A percentile compares a stretch with the other conserved stretches of the same genome.
phyloP scores from a whole-genome alignment of 495 filamentous ascomycete species.

The Clavariopsis aquatica region DNA sequence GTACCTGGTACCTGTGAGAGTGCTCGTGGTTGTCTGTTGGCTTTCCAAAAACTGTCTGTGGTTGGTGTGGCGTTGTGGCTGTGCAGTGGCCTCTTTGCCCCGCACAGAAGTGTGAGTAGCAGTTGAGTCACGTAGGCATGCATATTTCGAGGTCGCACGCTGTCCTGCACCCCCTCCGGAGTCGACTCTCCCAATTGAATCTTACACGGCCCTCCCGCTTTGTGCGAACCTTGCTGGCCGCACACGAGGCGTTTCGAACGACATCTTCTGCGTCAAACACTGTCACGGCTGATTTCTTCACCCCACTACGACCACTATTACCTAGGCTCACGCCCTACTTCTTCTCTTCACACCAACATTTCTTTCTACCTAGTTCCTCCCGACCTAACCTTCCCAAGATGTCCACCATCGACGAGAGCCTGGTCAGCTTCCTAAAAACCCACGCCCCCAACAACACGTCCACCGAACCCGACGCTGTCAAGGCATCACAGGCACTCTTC shows the following conservation, averaged over 20 bases:
- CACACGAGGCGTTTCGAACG: slow-evolving; percentile 2
- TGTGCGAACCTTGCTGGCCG: not conserved
- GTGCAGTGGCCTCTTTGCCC: slow-evolving; percentile 3
- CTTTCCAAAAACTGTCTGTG: not conserved
- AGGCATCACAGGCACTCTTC: slow-evolving; percentile 62
- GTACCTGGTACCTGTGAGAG: not conserved
- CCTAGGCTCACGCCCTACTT: slow-evolving; percentile 20
- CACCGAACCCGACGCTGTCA: slow-evolving; percentile 54
- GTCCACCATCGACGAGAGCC: slow-evolving; percentile 56
- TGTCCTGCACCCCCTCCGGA: slow-evolving; percentile 3
- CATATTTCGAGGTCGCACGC: slow-evolving; percentile 6
- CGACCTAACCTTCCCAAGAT: slow-evolving; percentile 40
- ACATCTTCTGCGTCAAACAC: not conserved
- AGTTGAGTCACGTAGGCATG: slow-evolving; percentile 32
- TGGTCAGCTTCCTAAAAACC: slow-evolving; percentile 57
- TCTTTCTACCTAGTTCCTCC: slow-evolving; percentile 21
- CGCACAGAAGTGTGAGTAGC: slow-evolving; percentile 26
- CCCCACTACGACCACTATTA: slow-evolving; percentile 15
- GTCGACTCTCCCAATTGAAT: slow-evolving; percentile 19
- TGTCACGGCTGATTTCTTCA: slow-evolving; percentile 9
- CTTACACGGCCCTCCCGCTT: not conserved
- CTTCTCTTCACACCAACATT: slow-evolving; percentile 11
- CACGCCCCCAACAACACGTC: slow-evolving; percentile 53
- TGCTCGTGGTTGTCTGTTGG: not conserved
- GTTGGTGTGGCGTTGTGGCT: not conserved